Conservation (phyloP, 371 early-diverging fungal genomes). For the Smittium culicis region DNA sequence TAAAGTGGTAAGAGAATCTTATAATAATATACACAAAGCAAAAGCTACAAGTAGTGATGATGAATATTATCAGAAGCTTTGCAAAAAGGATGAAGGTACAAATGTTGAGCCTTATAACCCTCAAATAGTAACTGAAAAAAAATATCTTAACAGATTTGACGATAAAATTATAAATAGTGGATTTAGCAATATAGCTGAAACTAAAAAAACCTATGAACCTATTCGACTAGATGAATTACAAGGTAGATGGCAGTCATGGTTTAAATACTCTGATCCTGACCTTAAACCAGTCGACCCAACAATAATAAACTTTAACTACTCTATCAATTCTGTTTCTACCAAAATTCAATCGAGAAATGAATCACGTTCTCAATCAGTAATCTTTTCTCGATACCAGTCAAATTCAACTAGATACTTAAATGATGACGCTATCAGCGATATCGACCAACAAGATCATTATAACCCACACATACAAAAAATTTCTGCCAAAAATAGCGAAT, state of each 20-base stretch:
- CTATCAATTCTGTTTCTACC: neutral
- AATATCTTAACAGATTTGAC: no score
- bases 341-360: neutral
- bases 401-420: neutral
- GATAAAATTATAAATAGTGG: neutral
- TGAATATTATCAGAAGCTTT: no score
- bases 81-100: no score
- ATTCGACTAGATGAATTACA: neutral
- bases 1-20: no score
- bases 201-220: neutral
- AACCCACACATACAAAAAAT: neutral
- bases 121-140: no score
- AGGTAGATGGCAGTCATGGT: conserved; percentile 5
- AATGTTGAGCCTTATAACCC: no score
- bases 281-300: neutral
- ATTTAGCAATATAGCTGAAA: neutral
- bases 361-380: neutral
- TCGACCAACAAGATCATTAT: neutral
- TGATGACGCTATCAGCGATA: neutral
- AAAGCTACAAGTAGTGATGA: no score
- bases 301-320: neutral
- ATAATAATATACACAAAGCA: no score
- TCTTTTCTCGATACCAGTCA: neutral
- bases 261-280: conserved; percentile 8
- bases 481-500: neutral